These are phyloP conservation scores for Arthrobotrys pseudoclavata DNA, from an alignment of 2,329 filamentous ascomycete species.

Conservation along the genomic window DNA sequence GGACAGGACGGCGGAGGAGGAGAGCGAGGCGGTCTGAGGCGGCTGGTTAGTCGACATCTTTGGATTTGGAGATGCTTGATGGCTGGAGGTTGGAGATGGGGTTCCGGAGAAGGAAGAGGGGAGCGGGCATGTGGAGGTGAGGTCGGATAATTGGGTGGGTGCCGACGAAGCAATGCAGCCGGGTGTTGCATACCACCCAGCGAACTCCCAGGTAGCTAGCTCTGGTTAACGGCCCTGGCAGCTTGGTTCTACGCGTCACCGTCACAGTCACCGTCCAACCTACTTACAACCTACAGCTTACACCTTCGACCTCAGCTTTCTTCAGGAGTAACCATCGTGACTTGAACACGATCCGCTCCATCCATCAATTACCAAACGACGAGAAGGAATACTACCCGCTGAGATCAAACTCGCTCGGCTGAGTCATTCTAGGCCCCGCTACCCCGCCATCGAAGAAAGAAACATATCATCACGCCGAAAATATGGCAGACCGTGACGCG, in stretches of 20 bases:
- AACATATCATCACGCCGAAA: slow-evolving; percentile 24
- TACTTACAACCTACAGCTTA: not conserved
- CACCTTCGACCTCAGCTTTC: not conserved
- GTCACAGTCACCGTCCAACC: not conserved
- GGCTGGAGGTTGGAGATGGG: not conserved
- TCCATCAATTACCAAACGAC: not conserved
- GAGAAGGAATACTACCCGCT: not conserved
- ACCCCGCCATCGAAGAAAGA: slow-evolving; percentile 51
- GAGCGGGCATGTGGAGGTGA: slow-evolving; percentile 36
- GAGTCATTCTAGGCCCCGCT: slow-evolving; percentile 28
- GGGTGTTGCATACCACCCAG: slow-evolving; percentile 24
- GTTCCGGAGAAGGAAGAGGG: slow-evolving; percentile 17
- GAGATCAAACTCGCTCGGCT: not conserved
- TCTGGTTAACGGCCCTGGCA: slow-evolving; percentile 5
- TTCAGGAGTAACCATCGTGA: not conserved
- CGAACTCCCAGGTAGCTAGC: slow-evolving; percentile 21
- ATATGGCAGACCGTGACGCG: slow-evolving; percentile 55
- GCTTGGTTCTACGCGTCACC: slow-evolving; percentile 21
- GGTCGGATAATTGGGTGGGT: slow-evolving; percentile 7
- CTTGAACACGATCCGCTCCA: not conserved
- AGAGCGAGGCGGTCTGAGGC: slow-evolving; percentile 51
- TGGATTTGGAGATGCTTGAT: slow-evolving; percentile 8
- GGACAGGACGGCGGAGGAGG: slow-evolving; percentile 57
- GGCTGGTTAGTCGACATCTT: slow-evolving; percentile 56
- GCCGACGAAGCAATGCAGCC: slow-evolving; percentile 9